Evolutionary conservation across 2,329 filamentous ascomycete genomes (phyloP), one percentile per base, ranked within the genome.

Genomic region (Parastagonospora nodorum): DNA sequence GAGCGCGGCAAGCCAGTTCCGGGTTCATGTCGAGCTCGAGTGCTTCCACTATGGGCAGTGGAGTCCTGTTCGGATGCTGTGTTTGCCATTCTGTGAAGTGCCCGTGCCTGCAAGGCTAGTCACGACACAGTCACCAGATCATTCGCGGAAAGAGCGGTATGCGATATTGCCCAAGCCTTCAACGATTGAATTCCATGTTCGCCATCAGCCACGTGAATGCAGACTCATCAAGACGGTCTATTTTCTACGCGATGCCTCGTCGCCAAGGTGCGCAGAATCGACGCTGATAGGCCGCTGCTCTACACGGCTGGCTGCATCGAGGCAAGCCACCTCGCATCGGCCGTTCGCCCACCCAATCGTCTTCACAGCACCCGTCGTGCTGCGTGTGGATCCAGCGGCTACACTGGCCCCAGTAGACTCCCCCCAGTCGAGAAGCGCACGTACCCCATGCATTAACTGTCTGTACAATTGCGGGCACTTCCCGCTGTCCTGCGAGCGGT

Each of bases 381-480:
- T 44, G 41, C 45, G 30, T 30, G 53, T 55, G 58, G 53, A 51
- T 43, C 61, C 62, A 63, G 64, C 63, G 63, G 58, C 60, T 65
- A 61, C 57, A 58, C 51, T 52, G 45, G 42, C 43, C 57, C 55
- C 57, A 48, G 52, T 44, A 51, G 50, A 42, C 30, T 30, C 38
- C 35, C 50, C 55, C 55, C 55, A 49, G 51, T 48, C 15, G 15
- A 40, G 37, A 47, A 42, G 37, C 27, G 52, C 55, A 51, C 48
- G 39, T 36, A 35, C 58, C 55, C 53, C 52, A 64, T 63, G 70
- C 70, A 73, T 73, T 64, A 72, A 61, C 58, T 50, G 51, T 48
- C 57, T 64, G 48, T 71, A 66, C 67, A 66, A 67, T 67, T 72
- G 64, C 59, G 58, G 64, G 49, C 53, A 51, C 51, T 39, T 53